Base-by-base conservation (phyloP, 306 rosid genomes). In the Rosa persica region DNA sequence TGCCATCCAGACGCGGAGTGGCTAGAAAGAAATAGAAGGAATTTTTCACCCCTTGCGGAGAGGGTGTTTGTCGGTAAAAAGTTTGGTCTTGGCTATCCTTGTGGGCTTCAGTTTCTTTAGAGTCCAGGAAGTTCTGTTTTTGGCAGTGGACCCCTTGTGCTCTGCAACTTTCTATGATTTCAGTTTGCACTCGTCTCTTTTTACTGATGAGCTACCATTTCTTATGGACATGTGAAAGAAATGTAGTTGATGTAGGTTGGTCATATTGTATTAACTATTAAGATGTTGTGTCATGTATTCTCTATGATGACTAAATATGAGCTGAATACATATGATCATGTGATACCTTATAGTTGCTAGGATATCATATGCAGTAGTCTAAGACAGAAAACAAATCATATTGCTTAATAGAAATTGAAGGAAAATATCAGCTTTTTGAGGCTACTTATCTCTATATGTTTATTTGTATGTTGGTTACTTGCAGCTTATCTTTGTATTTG, bases 401-500 rank as follows among this genome's bases (percentile, higher is more conserved):
- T 73, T 54, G 36, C 61, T 52, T 19, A 11, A 30, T 27, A 62
- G 0, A 62, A 5, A 62, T 25, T 25, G 17, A 30, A 30, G 42
- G 5, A 62, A 27, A 13, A 5, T 61, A 38, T 23, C 8, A 66
- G 20, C 39, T 12, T n/a, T 22, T 57, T 34, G 9, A 30, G 36
- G 38, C 44, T 16, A 4, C 17, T 49, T 54, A 54, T 40, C 34
- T 16, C 30, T 46, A 6, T 52, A 11, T 1, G 3, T 58, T 43
- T 49, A 49, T 19, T 10, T 61, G 6, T 44, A 15, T 12, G 43
- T 13, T 66, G 6, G 30, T 74, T 74, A 15, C 68, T 61, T 89
- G 92, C 93, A 96, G 99, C 90, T 96, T 83, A 81, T 96, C 84
- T 93, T 90, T 73, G 96, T 96, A 60, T 82, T 76, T 58, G 97